Evolutionary conservation across 78 protist species (phyloP).

Genomic region (Chrysochromulina tobinii): DNA sequence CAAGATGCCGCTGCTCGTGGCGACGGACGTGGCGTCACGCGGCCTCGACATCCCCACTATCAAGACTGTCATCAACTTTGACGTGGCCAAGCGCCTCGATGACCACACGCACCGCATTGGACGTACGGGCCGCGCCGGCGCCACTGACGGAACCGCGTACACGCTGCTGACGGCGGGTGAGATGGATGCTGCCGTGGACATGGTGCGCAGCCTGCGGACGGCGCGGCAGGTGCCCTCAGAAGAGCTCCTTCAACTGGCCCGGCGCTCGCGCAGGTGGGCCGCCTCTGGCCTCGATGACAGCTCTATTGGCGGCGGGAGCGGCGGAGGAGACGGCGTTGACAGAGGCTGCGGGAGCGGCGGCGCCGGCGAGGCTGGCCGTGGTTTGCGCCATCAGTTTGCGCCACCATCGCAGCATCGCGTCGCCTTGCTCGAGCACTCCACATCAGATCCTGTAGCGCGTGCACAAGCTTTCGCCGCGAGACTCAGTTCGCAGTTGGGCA

Average conservation of each 20-base stretch:
- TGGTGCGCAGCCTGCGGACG: not conserved
- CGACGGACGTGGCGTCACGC: constrained; percentile 86
- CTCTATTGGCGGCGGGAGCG: no score
- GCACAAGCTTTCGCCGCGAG: no score
- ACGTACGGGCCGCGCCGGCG: constrained; percentile 88
- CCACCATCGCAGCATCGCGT: no score
- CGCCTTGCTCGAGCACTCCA: no score
- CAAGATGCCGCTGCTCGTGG: constrained; percentile 58
- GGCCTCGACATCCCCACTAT: constrained; percentile 75
- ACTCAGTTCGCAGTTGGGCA: no score
- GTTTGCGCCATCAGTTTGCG: no score
- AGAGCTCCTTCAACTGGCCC: not conserved
- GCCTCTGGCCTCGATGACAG: not conserved
- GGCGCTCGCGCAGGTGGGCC: not conserved
- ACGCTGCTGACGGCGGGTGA: not conserved
- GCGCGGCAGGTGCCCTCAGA: not conserved
- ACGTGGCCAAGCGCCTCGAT: constrained; percentile 72
- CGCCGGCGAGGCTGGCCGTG: no score
- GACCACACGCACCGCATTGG: constrained; percentile 89
- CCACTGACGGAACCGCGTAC: not conserved
- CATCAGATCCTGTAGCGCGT: no score
- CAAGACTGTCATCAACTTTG: constrained; percentile 71
- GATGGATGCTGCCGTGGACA: not conserved
- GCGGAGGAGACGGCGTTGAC: no score
- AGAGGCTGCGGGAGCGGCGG: no score